Percentiles rank a stretch among this genome's conserved stretches.
Conservation (phyloP, 768 basidiomycete genomes). For the Filobasidium wieringae region DNA sequence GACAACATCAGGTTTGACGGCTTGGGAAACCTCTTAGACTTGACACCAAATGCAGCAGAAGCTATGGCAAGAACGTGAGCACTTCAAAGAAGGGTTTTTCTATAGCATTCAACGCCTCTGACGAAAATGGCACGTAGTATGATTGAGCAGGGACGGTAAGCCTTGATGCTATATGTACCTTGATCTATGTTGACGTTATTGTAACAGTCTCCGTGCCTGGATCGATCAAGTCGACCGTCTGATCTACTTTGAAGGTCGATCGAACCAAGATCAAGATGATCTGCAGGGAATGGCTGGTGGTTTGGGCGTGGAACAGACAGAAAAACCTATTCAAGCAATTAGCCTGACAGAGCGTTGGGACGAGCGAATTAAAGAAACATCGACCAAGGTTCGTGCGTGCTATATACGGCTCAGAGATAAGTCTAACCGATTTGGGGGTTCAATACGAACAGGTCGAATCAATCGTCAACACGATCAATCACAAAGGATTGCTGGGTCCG, state of each 20-base stretch:
- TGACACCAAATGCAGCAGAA: conserved; percentile 86
- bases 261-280: conserved; percentile 63
- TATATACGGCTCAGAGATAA: not conserved
- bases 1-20: conserved; percentile 94
- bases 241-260: conserved; percentile 79
- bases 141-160: conserved; percentile 83
- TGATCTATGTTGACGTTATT: not conserved
- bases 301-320: conserved; percentile 73
- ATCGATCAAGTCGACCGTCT: conserved; percentile 93
- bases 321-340: conserved; percentile 61
- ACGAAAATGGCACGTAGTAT: conserved; percentile 47
- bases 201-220: conserved; percentile 55
- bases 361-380: conserved; percentile 74
- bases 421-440: not conserved
- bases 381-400: conserved; percentile 54
- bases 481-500: conserved; percentile 7
- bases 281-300: conserved; percentile 92
- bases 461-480: conserved; percentile 12
- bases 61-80: conserved; percentile 65
- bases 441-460: conserved; percentile 10
- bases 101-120: not conserved
- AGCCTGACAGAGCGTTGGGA: conserved; percentile 96
- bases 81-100: not conserved
- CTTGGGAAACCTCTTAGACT: conserved; percentile 75
- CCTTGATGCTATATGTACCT: not conserved